Conservation (phyloP, 495 filamentous ascomycete genomes). For the Penicillium longicatenatum region DNA sequence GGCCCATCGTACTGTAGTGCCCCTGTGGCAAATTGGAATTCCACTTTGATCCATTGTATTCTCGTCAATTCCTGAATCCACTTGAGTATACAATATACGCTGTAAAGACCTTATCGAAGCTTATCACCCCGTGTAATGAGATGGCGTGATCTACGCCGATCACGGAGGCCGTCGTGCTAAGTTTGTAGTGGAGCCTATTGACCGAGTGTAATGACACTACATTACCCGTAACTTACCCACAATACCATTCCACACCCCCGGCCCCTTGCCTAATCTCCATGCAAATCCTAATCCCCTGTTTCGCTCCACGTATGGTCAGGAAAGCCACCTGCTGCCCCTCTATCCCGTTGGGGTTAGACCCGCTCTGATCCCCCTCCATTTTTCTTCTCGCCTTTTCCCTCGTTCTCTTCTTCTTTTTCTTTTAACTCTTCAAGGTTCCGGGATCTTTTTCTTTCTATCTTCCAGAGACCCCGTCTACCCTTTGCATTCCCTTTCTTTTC, state of each 20-base stretch:
- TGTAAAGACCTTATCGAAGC: conserved; percentile 2
- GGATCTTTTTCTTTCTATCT: conserved; percentile 24
- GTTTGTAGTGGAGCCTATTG: not conserved
- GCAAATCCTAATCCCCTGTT: not conserved
- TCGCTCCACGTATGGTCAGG: not conserved
- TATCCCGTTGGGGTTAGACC: conserved; percentile 27
- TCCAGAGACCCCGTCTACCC: conserved; percentile 24
- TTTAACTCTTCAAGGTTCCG: conserved; percentile 28
- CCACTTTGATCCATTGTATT: not conserved
- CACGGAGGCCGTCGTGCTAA: conserved; percentile 12
- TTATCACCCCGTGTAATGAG: conserved; percentile 15
- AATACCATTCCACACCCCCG: not conserved
- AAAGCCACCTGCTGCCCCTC: conserved; percentile 26
- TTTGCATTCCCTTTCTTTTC: conserved; percentile 19
- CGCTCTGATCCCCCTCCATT: conserved; percentile 30
- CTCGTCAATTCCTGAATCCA: not conserved
- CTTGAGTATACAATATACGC: not conserved
- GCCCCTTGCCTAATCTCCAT: not conserved
- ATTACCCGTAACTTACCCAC: not conserved
- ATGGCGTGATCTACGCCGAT: conserved; percentile 30
- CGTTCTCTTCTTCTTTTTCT: conserved; percentile 22
- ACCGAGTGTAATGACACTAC: not conserved
- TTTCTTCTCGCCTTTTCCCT: conserved; percentile 32
- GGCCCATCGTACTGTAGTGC: no score
- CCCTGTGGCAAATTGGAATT: not conserved